These are phyloP conservation scores for Malus fusca DNA, from an alignment of 306 rosid species.

Conservation along the genomic window DNA sequence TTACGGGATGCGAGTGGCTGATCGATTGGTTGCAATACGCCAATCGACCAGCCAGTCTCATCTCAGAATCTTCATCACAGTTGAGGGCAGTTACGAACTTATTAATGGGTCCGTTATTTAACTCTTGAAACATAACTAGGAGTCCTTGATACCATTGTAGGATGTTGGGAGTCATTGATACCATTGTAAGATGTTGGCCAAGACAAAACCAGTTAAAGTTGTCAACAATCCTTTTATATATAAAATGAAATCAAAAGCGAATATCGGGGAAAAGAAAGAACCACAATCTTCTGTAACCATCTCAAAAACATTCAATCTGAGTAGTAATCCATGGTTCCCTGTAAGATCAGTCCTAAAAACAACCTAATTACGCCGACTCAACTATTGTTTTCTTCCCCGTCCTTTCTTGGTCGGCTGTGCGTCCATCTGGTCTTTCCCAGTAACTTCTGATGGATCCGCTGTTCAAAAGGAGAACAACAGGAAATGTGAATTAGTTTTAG, in stretches of 20 bases:
- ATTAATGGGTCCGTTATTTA: not conserved
- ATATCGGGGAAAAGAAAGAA: not conserved
- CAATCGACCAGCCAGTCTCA: not conserved
- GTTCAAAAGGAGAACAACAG: constrained; percentile 16
- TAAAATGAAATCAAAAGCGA: not conserved
- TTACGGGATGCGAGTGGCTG: not conserved
- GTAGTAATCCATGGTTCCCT: constrained; percentile 16
- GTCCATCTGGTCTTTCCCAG: constrained; percentile 73
- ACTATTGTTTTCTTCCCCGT: constrained; percentile 76
- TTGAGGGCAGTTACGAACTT: not conserved
- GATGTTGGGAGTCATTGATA: no score
- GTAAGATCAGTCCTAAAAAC: constrained; percentile 8
- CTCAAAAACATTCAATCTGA: constrained; percentile 6
- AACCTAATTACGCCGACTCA: constrained; percentile 13
- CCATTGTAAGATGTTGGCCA: not conserved
- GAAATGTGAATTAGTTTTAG: not conserved
- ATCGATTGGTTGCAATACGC: not conserved
- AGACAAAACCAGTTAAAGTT: not conserved
- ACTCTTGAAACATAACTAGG: not conserved
- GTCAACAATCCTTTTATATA: not conserved
- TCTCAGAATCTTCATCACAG: not conserved
- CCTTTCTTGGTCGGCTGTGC: constrained; percentile 73
- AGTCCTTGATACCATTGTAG: no score
- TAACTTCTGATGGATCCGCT: constrained; percentile 68
- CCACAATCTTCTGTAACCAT: not conserved